These are phyloP conservation scores for Saposhnikovia divaricata DNA, from an alignment of 129 eudicot genomes.

Conservation along the genomic window DNA sequence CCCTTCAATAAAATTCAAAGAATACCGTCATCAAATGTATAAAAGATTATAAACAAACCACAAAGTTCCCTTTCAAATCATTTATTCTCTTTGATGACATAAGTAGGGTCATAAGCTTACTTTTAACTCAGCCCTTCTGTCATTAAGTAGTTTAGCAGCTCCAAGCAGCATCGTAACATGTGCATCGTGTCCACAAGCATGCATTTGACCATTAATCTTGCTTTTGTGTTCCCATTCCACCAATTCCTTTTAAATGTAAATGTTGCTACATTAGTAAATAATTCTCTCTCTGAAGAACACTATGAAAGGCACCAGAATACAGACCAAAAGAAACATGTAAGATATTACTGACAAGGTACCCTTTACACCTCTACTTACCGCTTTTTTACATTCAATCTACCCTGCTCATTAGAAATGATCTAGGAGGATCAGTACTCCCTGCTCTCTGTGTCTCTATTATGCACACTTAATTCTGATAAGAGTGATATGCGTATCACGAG, in stretches of 20 bases:
- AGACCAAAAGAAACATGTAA: not conserved
- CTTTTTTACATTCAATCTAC: not conserved
- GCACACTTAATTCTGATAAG: not conserved
- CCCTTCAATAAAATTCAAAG: slow-evolving; percentile 29
- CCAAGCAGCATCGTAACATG: slow-evolving; percentile 60
- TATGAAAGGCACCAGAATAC: not conserved
- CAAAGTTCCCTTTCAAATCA: not conserved
- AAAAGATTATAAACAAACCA: not conserved
- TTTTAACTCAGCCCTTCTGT: slow-evolving; percentile 26
- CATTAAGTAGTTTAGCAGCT: slow-evolving; percentile 53
- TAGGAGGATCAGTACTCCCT: not conserved
- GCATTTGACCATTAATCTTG: slow-evolving; percentile 51
- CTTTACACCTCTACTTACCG: not conserved
- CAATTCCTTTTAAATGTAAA: slow-evolving; percentile 29
- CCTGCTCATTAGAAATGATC: not conserved
- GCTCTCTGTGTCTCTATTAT: not conserved
- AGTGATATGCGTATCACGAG: not conserved
- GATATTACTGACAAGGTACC: not conserved
- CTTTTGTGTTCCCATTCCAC: slow-evolving; percentile 62
- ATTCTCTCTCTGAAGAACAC: too few species aligned
- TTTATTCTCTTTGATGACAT: not conserved
- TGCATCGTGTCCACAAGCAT: slow-evolving; percentile 71
- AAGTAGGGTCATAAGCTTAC: slow-evolving; percentile 17
- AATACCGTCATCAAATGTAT: not conserved
- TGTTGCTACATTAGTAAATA: not conserved